Conservation (phyloP, 1,284 basidiomycete genomes). For the Ustilago trichophora region DNA sequence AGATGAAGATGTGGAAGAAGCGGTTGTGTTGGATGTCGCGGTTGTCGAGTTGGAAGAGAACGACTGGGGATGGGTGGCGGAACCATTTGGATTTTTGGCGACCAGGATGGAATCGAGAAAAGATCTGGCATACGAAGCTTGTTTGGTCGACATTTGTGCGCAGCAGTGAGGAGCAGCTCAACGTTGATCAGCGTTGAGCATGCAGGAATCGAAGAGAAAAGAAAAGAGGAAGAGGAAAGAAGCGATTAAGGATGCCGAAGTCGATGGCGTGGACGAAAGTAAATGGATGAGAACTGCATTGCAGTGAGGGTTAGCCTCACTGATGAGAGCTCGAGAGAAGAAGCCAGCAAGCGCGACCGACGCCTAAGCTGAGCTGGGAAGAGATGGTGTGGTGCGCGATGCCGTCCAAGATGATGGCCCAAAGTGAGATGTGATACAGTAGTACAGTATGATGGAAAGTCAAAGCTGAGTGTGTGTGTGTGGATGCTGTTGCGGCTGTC, state of each 20-base stretch:
- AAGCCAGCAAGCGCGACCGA: background rate
- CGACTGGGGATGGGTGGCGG: constrained; percentile 6
- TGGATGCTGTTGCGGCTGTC: too few relatives aligned
- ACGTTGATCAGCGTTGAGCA: constrained; percentile 1
- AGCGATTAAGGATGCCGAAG: constrained; percentile 41
- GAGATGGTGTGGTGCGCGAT: too few relatives aligned
- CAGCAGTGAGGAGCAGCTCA: background rate
- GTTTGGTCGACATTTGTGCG: constrained; percentile 21
- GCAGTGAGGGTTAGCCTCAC: constrained; percentile 20
- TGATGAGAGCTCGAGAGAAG: background rate
- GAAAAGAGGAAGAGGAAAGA: too few relatives aligned
- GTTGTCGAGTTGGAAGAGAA: constrained; percentile 20
- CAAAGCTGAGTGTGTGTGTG: too few relatives aligned
- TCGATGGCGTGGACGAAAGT: constrained; percentile 34
- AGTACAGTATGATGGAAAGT: too few relatives aligned
- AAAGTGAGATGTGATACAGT: too few relatives aligned
- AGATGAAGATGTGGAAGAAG: too few relatives aligned
- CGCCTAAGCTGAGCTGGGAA: constrained; percentile 2
- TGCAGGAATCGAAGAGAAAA: too few relatives aligned
- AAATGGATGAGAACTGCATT: constrained; percentile 32
- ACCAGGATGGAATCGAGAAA: constrained; percentile 37
- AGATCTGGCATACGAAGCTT: constrained; percentile 30
- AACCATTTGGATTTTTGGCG: constrained; percentile 18
- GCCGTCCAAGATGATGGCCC: too few relatives aligned
- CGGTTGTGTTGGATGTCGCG: constrained; percentile 8